Evolutionary conservation across 148 eudicot genomes (phyloP).

Genomic region (Silene uniflora): DNA sequence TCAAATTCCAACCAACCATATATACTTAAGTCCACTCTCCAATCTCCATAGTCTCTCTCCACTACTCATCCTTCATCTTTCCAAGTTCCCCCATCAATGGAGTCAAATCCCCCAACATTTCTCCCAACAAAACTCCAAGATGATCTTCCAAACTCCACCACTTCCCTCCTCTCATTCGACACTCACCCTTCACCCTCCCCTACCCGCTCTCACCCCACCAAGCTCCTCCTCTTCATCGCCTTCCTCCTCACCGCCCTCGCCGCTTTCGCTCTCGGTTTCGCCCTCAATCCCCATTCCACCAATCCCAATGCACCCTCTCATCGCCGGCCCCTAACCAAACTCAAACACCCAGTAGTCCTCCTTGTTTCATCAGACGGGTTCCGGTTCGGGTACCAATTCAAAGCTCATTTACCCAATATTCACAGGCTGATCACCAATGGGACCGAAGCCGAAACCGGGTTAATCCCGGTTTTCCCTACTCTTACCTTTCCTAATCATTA

Average conservation of each 20-base stretch:
- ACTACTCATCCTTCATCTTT: neutral
- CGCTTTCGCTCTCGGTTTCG: constrained; percentile 22
- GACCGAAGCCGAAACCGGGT: constrained; percentile 65
- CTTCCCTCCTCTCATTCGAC: constrained; percentile 41
- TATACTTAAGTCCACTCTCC: neutral
- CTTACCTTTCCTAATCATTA: constrained; percentile 88
- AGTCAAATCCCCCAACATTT: constrained; percentile 6
- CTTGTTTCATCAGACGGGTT: constrained; percentile 80
- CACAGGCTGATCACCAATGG: constrained; percentile 58
- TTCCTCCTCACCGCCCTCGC: constrained; percentile 37
- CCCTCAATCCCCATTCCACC: constrained; percentile 35
- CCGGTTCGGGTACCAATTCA: constrained; percentile 88
- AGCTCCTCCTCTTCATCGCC: constrained; percentile 30
- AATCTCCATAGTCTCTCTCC: neutral
- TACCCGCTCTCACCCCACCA: constrained; percentile 8
- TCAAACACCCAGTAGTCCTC: constrained; percentile 52
- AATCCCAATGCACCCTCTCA: constrained; percentile 20
- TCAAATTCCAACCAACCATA: neutral
- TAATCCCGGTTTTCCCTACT: constrained; percentile 87
- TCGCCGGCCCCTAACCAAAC: constrained; percentile 43
- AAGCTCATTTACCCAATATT: constrained; percentile 61
- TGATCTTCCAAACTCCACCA: constrained; percentile 38
- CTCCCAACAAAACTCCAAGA: constrained; percentile 24
- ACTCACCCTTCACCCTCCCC: constrained; percentile 24
- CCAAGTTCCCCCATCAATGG: constrained; percentile 22